A percentile compares a stretch with the other conserved stretches of the same genome.
Conservation (phyloP, 208 protist species). For the Entamoeba nuttalli region DNA sequence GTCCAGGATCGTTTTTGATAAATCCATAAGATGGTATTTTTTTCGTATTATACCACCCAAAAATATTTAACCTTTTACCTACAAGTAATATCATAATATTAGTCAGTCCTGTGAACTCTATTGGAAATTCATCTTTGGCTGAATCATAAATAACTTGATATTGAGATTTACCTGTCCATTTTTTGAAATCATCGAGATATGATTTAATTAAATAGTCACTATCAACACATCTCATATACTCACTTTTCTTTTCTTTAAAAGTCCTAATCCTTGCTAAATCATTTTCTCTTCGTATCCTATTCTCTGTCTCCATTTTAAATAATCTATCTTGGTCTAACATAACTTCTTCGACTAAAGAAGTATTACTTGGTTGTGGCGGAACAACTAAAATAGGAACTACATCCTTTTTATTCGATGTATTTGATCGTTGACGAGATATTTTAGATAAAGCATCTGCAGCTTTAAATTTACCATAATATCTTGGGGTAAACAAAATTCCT, state of each 20-base stretch:
- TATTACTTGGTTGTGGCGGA: not conserved
- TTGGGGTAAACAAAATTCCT: not conserved
- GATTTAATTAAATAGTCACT: not conserved
- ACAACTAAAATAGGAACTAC: not conserved
- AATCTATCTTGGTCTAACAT: not conserved
- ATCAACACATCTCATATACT: not conserved
- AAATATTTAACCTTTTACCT: not conserved
- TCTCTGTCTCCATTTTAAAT: not conserved
- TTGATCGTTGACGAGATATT: not conserved
- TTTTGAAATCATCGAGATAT: not conserved
- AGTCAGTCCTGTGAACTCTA: not conserved
- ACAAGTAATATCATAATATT: not conserved
- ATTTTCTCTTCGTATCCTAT: not conserved
- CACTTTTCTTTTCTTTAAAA: not conserved
- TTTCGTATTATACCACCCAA: not conserved
- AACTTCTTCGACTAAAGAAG: not conserved
- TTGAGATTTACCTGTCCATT: not conserved
- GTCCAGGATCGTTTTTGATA: not conserved
- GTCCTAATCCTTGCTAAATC: not conserved
- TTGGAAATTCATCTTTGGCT: not conserved
- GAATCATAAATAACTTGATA: not conserved
- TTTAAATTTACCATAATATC: not conserved
- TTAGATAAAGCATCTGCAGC: not conserved
- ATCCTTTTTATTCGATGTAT: not conserved
- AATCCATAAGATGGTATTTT: not conserved